These are phyloP conservation scores for Alternaria burnsii DNA, from an alignment of 2,329 filamentous ascomycete species.

Conservation along the genomic window DNA sequence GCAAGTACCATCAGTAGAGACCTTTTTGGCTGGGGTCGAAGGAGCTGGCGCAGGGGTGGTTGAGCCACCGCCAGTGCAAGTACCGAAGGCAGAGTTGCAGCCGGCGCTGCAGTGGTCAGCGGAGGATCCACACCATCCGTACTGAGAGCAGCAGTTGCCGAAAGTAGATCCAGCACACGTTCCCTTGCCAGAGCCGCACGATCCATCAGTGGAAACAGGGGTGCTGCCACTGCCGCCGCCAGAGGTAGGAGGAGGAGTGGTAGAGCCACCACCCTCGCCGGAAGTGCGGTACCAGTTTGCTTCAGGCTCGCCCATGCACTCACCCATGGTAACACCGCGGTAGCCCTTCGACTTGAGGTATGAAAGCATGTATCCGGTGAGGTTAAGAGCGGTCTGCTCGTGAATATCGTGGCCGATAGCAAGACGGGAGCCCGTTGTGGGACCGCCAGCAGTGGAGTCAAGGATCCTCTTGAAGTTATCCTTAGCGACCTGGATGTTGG, in stretches of 20 bases:
- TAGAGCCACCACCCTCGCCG: conserved; percentile 33
- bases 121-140: conserved; percentile 52
- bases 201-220: conserved; percentile 29
- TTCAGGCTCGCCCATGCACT: conserved; percentile 58
- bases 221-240: conserved; percentile 31
- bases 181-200: conserved; percentile 32
- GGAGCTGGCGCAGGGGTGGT: background rate
- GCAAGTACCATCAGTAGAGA: conserved; percentile 22
- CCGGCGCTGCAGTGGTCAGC: conserved; percentile 43
- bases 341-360: conserved; percentile 51
- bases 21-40: background rate
- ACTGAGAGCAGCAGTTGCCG: conserved; percentile 57
- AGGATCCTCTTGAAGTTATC: conserved; percentile 50
- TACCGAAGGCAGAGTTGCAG: conserved; percentile 47
- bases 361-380: conserved; percentile 57
- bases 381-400: conserved; percentile 54
- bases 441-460: conserved; percentile 33
- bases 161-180: conserved; percentile 43
- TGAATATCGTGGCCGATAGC: conserved; percentile 64
- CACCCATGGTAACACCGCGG: conserved; percentile 58
- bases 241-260: conserved; percentile 16
- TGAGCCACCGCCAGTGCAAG: conserved; percentile 18
- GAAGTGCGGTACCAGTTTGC: conserved; percentile 60
- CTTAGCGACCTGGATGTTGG: conserved; percentile 48
- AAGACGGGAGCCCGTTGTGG: conserved; percentile 52